Conservation (phyloP, 2,329 filamentous ascomycete species). For the Thelonectria blattea region DNA sequence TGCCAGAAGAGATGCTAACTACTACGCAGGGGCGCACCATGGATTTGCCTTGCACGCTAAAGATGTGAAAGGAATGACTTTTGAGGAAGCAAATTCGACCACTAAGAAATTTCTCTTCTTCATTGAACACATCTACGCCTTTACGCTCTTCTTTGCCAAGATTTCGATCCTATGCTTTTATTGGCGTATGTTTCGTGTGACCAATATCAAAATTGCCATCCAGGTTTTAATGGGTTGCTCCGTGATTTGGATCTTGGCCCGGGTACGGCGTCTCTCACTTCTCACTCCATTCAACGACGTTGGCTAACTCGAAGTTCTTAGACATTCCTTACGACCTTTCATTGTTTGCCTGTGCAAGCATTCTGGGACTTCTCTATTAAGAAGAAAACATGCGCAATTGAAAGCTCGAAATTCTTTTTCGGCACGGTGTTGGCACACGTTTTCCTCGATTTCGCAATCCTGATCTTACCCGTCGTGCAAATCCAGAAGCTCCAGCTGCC, state of each 20-base stretch:
- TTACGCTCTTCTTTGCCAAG: constrained; percentile 40
- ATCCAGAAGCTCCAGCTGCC: constrained; percentile 40
- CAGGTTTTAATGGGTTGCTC: constrained; percentile 34
- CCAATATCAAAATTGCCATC: constrained; percentile 35
- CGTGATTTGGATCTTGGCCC: constrained; percentile 39
- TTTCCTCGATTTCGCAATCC: constrained; percentile 40
- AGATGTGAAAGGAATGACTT: constrained; percentile 16
- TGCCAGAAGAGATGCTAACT: constrained; percentile 5
- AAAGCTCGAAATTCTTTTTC: constrained; percentile 43
- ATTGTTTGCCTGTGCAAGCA: constrained; percentile 25
- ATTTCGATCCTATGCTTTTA: constrained; percentile 40
- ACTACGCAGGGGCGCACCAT: constrained; percentile 20
- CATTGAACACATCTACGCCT: constrained; percentile 40
- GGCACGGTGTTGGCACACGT: constrained; percentile 41
- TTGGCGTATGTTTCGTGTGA: constrained; percentile 41
- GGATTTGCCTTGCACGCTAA: constrained; percentile 29
- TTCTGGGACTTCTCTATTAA: constrained; percentile 27
- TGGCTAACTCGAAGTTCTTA: constrained; percentile 8
- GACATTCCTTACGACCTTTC: constrained; percentile 29
- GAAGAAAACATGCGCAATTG: constrained; percentile 22
- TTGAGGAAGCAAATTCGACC: constrained; percentile 17
- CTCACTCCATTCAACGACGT: too few species aligned
- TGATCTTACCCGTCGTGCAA: constrained; percentile 40
- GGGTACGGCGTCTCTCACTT: constrained; percentile 22
- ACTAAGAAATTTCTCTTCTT: constrained; percentile 27